Evolutionary conservation across 164 flowering plant genomes (phyloP).

Genomic region (Vitis vinifera): ASM3070453v1 NC_081814.1:2841001-2841500

Average conservation of each 20-base stretch:
- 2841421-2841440: conserved; percentile 44
- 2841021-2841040: too few species aligned
- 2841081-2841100: too few species aligned
- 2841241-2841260: conserved; percentile 31
- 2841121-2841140: too few species aligned
- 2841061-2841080: too few species aligned
- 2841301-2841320: conserved; percentile 44
- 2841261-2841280: conserved; percentile 57
- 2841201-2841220: background rate
- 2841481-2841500: background rate
- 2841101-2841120: too few species aligned
- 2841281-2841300: conserved; percentile 40
- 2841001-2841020: too few species aligned
- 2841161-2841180: conserved; percentile 9
- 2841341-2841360: conserved; percentile 40
- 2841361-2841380: conserved; percentile 41
- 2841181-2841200: background rate
- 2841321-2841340: conserved; percentile 48
- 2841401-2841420: conserved; percentile 41
- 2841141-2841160: conserved; percentile 8
- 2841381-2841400: conserved; percentile 47
- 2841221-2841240: conserved; percentile 46
- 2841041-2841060: too few species aligned
- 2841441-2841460: conserved; percentile 51
- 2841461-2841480: conserved; percentile 26